Conservation (phyloP, 1,284 basidiomycete genomes). For the Albatrellus sp. region DNA sequence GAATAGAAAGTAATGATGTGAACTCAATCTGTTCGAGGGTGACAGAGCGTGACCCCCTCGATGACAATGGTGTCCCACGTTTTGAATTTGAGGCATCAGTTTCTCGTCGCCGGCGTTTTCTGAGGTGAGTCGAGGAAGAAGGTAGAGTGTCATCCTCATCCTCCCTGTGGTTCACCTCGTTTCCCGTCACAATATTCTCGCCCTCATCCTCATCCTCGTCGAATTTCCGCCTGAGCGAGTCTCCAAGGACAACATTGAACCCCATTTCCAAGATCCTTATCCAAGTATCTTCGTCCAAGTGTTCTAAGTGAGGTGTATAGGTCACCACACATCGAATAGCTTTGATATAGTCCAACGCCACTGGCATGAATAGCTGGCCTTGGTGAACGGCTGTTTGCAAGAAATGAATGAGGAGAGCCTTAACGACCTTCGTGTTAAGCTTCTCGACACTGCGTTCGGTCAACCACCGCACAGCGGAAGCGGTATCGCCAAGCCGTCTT, state of each 20-base stretch:
- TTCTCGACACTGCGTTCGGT: conserved; percentile 43
- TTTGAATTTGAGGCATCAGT: conserved; percentile 9
- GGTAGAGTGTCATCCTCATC: conserved; percentile 6
- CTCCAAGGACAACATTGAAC: conserved; percentile 68
- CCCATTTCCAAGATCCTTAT: conserved; percentile 51
- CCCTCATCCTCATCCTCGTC: conserved; percentile 24
- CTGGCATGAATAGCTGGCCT: conserved; percentile 44
- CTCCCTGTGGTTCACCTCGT: conserved; percentile 19
- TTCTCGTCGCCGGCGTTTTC: conserved; percentile 22
- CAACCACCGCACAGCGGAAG: conserved; percentile 59
- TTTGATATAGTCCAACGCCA: conserved; percentile 77
- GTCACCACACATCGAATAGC: conserved; percentile 52
- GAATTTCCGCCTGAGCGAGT: conserved; percentile 34
- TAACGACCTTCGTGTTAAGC: conserved; percentile 38
- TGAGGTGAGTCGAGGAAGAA: conserved; percentile 15
- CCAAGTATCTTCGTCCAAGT: conserved; percentile 62
- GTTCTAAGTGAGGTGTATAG: conserved; percentile 69
- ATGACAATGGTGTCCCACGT: conserved; percentile 5
- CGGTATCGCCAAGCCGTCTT: conserved; percentile 50
- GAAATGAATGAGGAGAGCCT: conserved; percentile 56
- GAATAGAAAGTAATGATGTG: conserved; percentile 49
- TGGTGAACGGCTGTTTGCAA: conserved; percentile 46
- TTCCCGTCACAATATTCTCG: conserved; percentile 17
- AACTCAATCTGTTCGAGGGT: conserved; percentile 61
- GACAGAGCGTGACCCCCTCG: conserved; percentile 20